Conservation (phyloP, 2,329 filamentous ascomycete genomes). For the Phoma herbarum region DNA sequence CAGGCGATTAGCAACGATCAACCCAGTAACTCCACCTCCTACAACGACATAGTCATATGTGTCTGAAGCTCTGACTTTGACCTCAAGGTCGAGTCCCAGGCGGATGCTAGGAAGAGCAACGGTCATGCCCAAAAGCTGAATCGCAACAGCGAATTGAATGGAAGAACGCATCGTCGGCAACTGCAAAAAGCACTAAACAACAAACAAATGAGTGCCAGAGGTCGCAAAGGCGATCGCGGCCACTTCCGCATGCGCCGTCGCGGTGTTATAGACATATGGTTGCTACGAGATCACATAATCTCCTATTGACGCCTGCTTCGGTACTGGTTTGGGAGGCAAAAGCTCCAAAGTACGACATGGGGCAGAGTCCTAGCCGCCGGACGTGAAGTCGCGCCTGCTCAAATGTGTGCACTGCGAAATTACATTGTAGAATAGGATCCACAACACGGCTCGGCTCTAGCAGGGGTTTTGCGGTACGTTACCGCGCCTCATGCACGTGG, state of each 20-base stretch:
- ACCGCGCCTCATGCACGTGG: slow-evolving; percentile 1
- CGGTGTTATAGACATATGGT: slow-evolving; percentile 7
- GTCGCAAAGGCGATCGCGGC: not conserved
- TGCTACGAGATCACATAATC: slow-evolving; percentile 12
- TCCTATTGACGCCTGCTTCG: slow-evolving; percentile 11
- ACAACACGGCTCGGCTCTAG: slow-evolving; percentile 17
- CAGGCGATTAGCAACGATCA: slow-evolving; percentile 38
- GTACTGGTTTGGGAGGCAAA: slow-evolving; percentile 4
- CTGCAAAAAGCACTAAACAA: not conserved
- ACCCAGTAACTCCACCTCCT: slow-evolving; percentile 39
- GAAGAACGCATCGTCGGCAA: slow-evolving; percentile 31
- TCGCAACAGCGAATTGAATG: slow-evolving; percentile 23
- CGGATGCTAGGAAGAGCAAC: slow-evolving; percentile 23
- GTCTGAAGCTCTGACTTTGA: slow-evolving; percentile 16
- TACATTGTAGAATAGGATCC: slow-evolving; percentile 13
- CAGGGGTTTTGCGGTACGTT: slow-evolving; percentile 15
- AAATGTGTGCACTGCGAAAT: slow-evolving; percentile 9
- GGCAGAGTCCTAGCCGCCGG: slow-evolving; percentile 8
- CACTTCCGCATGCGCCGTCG: slow-evolving; percentile 1
- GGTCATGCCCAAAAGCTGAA: slow-evolving; percentile 26
- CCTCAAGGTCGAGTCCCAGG: not conserved
- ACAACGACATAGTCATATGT: slow-evolving; percentile 42
- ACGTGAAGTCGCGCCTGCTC: not conserved
- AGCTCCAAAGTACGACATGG: slow-evolving; percentile 5
- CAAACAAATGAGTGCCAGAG: slow-evolving; percentile 6